Evolutionary conservation across 2,329 filamentous ascomycete genomes (phyloP).

Genomic region (Alternaria panax): DNA sequence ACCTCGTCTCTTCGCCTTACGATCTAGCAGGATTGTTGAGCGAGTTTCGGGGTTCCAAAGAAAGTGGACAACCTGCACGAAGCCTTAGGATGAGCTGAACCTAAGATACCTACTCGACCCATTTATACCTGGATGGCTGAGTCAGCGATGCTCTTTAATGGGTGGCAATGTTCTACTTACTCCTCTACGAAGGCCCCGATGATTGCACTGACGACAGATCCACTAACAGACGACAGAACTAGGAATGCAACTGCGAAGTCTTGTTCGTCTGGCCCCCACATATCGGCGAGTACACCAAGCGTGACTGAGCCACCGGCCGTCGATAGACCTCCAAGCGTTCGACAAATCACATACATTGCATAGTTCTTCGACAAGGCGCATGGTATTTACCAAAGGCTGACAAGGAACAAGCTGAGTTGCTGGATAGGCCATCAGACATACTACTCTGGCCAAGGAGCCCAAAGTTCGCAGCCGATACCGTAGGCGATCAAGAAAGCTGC

Average conservation of each 20-base stretch:
- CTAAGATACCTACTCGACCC: slow-evolving; percentile 69
- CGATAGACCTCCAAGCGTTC: slow-evolving; percentile 64
- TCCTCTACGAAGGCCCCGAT: slow-evolving; percentile 61
- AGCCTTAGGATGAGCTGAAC: slow-evolving; percentile 79
- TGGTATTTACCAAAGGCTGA: slow-evolving; percentile 63
- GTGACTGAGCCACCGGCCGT: slow-evolving; percentile 70
- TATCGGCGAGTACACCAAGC: slow-evolving; percentile 69
- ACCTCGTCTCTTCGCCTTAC: slow-evolving; percentile 75
- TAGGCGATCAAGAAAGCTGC: slow-evolving; percentile 61
- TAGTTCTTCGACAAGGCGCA: slow-evolving; percentile 54
- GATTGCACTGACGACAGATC: slow-evolving; percentile 63
- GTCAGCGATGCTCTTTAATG: background rate
- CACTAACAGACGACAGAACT: slow-evolving; percentile 64
- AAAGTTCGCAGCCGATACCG: slow-evolving; percentile 58
- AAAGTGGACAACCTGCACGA: slow-evolving; percentile 71
- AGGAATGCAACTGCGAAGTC: slow-evolving; percentile 68
- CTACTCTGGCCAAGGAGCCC: slow-evolving; percentile 64
- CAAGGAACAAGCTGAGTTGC: slow-evolving; percentile 60
- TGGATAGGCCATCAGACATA: slow-evolving; percentile 61
- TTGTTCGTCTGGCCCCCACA: slow-evolving; percentile 65
- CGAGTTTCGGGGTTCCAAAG: slow-evolving; percentile 78
- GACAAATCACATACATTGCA: slow-evolving; percentile 53
- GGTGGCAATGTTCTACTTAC: slow-evolving; percentile 41
- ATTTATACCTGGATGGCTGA: background rate
- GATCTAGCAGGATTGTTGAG: slow-evolving; percentile 76